Evolutionary conservation across 202 grass and related monocot genomes (phyloP), one percentile per base, ranked within the genome.

Genomic region (Saccharum hybrid): DNA sequence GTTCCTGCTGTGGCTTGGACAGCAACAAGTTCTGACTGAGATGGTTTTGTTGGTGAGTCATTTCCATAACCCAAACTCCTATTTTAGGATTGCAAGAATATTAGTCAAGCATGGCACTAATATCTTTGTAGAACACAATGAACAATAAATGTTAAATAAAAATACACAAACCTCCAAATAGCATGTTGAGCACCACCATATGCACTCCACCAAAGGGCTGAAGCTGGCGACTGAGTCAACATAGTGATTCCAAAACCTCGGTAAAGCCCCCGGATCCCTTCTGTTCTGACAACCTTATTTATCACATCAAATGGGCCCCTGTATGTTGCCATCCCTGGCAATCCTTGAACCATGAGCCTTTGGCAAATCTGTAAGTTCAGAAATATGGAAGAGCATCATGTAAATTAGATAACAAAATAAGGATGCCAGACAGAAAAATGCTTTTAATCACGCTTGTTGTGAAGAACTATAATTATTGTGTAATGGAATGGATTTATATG

Each of bases 161-260:
- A 30, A 79, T 46, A 48, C 70, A 45, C 79, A 63, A 21, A 98
- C 96, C 89, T 98, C 96, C 96, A 98, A 77, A 98, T 93, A 45
- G 91, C 85, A 85, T 98, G 96, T 81, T 98, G 96, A 75, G 89
- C 89, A 41, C 87, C 87, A 85, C 91, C 92, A 84, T 98, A 98
- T 71, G 90, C 68, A 75, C 96, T 87, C 96, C 96, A 98, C 96
- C 96, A 98, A 85, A 98, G 93, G 80, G 96, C 96, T 81, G 96
- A 88, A 82, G 96, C 96, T 82, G 92, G 96, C 10, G 96, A 93
- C 42, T 98, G 90, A 43, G 91, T 93, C 81, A 91, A 71, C 36
- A 98, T 81, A 11, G 96, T 98, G 79, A 98, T 80, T 75, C 96
- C 96, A 84, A 95, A 98, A 46, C 96, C 92, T 80, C 96, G 90